Evolutionary conservation across 2,329 filamentous ascomycete genomes (phyloP).

Genomic region (Penicillium occitanis): DNA sequence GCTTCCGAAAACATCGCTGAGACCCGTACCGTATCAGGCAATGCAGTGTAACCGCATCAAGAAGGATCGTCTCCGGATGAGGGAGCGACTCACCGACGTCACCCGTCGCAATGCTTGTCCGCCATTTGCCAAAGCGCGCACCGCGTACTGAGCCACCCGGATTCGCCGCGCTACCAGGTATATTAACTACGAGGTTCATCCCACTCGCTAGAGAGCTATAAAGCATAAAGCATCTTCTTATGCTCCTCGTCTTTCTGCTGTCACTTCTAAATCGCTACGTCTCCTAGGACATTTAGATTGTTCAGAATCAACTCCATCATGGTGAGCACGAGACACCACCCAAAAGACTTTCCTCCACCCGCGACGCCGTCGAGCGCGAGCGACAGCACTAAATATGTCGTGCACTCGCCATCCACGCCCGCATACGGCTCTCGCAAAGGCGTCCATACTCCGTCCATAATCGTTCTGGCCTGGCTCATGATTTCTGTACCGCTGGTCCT

Average conservation of each 20-base stretch:
- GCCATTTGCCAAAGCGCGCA: not conserved
- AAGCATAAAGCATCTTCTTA: not conserved
- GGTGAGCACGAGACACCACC: conserved; percentile 59
- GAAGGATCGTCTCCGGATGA: conserved; percentile 9
- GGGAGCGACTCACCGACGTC: conserved; percentile 13
- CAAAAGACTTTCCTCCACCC: conserved; percentile 49
- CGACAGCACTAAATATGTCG: conserved; percentile 27
- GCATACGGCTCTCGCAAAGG: conserved; percentile 36
- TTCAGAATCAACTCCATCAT: conserved; percentile 36
- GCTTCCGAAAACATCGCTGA: conserved; percentile 3
- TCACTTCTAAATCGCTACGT: not conserved
- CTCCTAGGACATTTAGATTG: not conserved
- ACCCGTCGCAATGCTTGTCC: conserved; percentile 12
- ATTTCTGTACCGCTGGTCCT: conserved; percentile 73
- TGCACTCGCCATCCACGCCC: conserved; percentile 27
- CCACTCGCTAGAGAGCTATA: not conserved
- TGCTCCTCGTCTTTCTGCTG: not conserved
- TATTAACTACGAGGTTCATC: not conserved
- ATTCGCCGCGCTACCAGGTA: not conserved
- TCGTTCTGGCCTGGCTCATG: conserved; percentile 68
- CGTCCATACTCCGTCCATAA: conserved; percentile 61
- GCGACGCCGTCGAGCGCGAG: conserved; percentile 28
- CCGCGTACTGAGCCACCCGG: conserved; percentile 10
- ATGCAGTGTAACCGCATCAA: not conserved
- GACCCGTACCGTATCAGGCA: not conserved